phyloP scores from a whole-genome alignment of 2,329 filamentous ascomycete species.

The Penicillium sp. region DNA sequence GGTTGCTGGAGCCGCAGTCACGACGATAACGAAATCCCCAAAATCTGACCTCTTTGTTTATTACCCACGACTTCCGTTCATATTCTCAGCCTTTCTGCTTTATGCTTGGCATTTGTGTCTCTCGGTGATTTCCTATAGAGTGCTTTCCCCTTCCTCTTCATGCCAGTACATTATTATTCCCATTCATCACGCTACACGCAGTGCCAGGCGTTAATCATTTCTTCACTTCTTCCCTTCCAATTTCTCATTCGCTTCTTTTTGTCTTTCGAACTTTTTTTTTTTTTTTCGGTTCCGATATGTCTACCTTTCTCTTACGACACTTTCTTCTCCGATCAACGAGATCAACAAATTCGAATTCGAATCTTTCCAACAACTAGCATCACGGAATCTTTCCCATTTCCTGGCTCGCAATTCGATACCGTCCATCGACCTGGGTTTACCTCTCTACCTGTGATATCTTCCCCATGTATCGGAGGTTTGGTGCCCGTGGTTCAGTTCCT shows the following conservation, averaged over 20 bases:
- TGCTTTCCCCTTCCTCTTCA: constrained; percentile 30
- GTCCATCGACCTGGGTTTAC: background rate
- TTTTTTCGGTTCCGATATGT: constrained; percentile 14
- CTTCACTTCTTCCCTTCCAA: constrained; percentile 25
- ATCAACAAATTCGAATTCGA: constrained; percentile 6
- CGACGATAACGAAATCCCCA: constrained; percentile 38
- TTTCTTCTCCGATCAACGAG: constrained; percentile 12
- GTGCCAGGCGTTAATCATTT: constrained; percentile 32
- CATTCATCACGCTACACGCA: constrained; percentile 17
- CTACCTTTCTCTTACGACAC: constrained; percentile 2
- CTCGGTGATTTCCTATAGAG: constrained; percentile 42
- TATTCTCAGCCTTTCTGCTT: constrained; percentile 39
- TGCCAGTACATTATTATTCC: constrained; percentile 38
- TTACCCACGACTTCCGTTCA: constrained; percentile 34
- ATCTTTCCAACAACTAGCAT: background rate
- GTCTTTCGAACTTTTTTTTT: constrained; percentile 14
- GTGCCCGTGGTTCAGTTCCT: background rate
- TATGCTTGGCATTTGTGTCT: constrained; percentile 39
- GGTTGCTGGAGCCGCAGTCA: constrained; percentile 31
- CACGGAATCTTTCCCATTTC: background rate
- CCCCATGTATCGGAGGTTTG: background rate
- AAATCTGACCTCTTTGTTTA: constrained; percentile 28
- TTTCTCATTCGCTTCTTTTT: constrained; percentile 27
- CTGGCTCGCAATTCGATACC: background rate
- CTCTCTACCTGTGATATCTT: background rate